Evolutionary conservation across 2,329 filamentous ascomycete species (phyloP), one percentile per base, ranked within the genome.

Genomic region (Colletotrichum paranaense): DNA sequence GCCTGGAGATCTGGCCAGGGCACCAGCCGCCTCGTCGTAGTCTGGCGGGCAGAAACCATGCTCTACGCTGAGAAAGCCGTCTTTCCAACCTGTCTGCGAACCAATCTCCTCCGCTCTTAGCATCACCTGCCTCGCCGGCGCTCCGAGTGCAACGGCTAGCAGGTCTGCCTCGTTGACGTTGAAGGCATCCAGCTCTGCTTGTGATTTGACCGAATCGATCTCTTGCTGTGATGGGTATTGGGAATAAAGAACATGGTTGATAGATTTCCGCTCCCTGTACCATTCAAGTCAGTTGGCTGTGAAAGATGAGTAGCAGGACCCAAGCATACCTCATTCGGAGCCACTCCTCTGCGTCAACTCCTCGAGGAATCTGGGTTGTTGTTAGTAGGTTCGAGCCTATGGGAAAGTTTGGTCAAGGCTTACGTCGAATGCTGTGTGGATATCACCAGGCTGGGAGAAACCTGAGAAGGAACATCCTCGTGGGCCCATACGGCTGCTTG

Each of bases 101-200:
- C 87, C 87, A 8, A 89, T 85, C 56, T 88, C 85, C 75, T 89
- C 86, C 8, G 87, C 88, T 57, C 87, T 80, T 22, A 87, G 77
- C 73, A 89, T 86, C 3, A 90, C 87, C 76, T 89, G 87, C 16
- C 88, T 83, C 22, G 87, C 88, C 1, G 88, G 88, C 1, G 88
- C 87, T 1, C 88, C 87, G 4, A 89, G 82, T 2, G 88, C 87
- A 5, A 88, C 82, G 16, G 87, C 87, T 1, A 89, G 82, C 3
- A 89, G 78, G 60, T 88, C 86, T 42, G 86, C 82, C 65, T 88
- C 87, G 65, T 81, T 81, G 4, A 83, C 84, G 56, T 85, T 87
- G 30, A 89, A 81, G 12, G 81, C 78, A 75, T 89, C 88, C 42
- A 88, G 82, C 73, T 86, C 60, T 16, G 63, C 57, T 32, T 72